phyloP scores from a whole-genome alignment of 352 stramenopile genomes.

The Blastocystis sp. region DNA sequence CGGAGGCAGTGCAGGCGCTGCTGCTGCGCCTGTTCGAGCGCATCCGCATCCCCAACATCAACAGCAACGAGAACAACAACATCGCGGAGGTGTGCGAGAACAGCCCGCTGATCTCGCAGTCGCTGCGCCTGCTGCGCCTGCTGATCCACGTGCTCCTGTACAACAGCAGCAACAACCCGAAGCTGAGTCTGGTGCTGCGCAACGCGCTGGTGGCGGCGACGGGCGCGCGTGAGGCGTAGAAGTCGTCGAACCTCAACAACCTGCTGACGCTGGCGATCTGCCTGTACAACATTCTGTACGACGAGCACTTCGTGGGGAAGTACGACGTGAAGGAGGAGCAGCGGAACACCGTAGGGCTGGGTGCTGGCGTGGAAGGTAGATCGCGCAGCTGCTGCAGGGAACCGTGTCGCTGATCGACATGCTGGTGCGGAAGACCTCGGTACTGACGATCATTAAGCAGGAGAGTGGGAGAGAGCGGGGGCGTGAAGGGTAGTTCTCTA shows the following conservation, averaged over 20 bases:
- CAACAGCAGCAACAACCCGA: conserved; percentile 42
- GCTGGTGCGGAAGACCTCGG: conserved; percentile 44
- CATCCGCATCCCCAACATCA: conserved; percentile 29
- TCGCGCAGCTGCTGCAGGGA: not conserved
- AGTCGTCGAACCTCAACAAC: conserved; percentile 49
- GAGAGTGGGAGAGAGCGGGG: not conserved
- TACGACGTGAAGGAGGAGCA: not conserved
- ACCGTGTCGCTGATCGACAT: conserved; percentile 41
- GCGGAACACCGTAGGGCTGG: not conserved
- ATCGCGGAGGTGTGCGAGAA: conserved; percentile 28
- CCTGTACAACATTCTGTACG: conserved; percentile 47
- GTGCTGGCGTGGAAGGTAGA: not conserved
- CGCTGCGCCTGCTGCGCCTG: conserved; percentile 25
- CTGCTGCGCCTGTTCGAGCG: conserved; percentile 44
- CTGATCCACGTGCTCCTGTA: conserved; percentile 44
- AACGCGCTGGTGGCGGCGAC: conserved; percentile 11
- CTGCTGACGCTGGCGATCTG: conserved; percentile 32
- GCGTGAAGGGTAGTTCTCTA: conserved; percentile 6
- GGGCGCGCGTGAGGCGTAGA: conserved; percentile 15
- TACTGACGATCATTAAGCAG: conserved; percentile 44
- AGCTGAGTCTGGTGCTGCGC: conserved; percentile 38
- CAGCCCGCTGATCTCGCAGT: not conserved
- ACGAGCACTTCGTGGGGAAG: conserved; percentile 43
- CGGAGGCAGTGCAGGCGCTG: not conserved
- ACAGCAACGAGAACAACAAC: conserved; percentile 29